A percentile compares a stretch with the other conserved stretches of the same genome.
phyloP scores from a whole-genome alignment of 495 filamentous ascomycete species.

The Trichocladium uniseriatum region DNA sequence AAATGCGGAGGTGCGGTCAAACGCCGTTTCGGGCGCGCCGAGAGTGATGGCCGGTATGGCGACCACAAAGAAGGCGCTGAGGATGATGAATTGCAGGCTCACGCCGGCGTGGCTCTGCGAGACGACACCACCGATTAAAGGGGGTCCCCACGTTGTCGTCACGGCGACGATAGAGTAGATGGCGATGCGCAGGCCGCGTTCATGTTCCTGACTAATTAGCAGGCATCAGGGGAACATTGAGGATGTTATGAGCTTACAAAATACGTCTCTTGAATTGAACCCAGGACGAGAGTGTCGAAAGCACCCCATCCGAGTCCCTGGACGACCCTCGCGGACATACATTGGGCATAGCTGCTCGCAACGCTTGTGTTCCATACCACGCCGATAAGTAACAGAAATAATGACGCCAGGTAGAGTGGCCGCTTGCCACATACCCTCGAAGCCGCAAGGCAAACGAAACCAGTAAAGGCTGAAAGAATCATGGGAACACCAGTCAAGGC shows the following conservation, averaged over 20 bases:
- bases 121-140: constrained; percentile 39
- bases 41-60: constrained; percentile 37
- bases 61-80: constrained; percentile 38
- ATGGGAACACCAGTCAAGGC: constrained; percentile 42
- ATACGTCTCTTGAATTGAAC: constrained; percentile 42
- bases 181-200: constrained; percentile 31
- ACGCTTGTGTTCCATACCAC: constrained; percentile 41
- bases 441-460: constrained; percentile 29
- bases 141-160: constrained; percentile 41
- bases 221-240: not conserved
- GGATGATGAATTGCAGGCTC: constrained; percentile 36
- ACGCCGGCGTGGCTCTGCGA: constrained; percentile 30
- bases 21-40: constrained; percentile 42
- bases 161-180: constrained; percentile 32
- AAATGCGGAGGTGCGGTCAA: constrained; percentile 29
- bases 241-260: constrained; percentile 32
- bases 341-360: constrained; percentile 30
- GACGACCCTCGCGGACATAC: constrained; percentile 41
- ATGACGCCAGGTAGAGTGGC: constrained; percentile 35
- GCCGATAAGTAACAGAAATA: constrained; percentile 36
- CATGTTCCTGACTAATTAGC: constrained; percentile 35
- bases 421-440: constrained; percentile 40
- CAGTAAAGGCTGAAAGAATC: constrained; percentile 38
- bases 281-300: constrained; percentile 39
- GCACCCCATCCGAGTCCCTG: constrained; percentile 47